Base-by-base conservation (phyloP, 257 asterid species). In the Solanum tacnaense region DNA sequence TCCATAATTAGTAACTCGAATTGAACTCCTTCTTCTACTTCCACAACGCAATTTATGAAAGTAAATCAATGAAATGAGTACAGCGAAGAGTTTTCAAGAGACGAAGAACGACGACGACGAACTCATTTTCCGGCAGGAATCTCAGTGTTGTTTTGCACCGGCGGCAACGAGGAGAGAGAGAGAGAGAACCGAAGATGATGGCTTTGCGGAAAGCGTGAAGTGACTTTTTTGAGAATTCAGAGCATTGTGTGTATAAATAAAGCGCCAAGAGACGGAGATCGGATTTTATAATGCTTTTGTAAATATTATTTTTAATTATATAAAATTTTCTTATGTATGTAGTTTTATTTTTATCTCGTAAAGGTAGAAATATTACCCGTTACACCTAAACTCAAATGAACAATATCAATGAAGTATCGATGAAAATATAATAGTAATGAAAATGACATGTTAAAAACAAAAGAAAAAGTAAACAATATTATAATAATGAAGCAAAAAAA, bases 1-100 rank as follows among this genome's bases (percentile, higher is more conserved):
- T 94, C 98, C 99, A 96, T 96, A 84, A 21, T 52, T 29, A 78
- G n/a, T 29, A 25, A 41, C 78, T 7, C 29, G 56, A 56, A 21
- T 86, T 60, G 34, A 71, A n/a, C 18, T 62, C 83, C 72, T 79
- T 5, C 62, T 46, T 46, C 70, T 34, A 5, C 36, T n/a, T 65
- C 8, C 32, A n/a, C 72, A 83, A 52, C 27, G 27, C 85, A 44
- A 79, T 16, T 29, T 76, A 31, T 31, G 34, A 86, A 67, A n/a
- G 32, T 41, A 46, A 31, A 38, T 31, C 65, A 71, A 41, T 23
- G 71, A 29, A 86, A 49, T 49, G 49, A 34, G 29, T 29, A 39
- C 13, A 2, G 84, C 29, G 9, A 34, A 70, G 49, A 70, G 25
- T 27, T 5, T 79, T 71, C 88, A 72, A 52, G 84, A 49, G 58